phyloP scores from a whole-genome alignment of 495 filamentous ascomycete species.

The Cercophora scortea region DNA sequence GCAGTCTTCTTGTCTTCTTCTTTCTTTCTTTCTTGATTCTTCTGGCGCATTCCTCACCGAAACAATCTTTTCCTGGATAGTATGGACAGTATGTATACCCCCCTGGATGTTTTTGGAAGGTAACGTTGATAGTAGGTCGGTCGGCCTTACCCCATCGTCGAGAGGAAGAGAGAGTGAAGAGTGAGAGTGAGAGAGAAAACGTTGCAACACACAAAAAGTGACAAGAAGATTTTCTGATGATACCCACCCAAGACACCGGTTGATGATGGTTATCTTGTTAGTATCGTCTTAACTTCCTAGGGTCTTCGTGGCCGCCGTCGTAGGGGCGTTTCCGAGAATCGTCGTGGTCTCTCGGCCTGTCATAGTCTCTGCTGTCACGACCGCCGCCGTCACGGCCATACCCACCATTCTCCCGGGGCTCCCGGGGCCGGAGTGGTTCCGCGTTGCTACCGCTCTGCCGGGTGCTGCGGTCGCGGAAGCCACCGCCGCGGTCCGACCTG shows the following conservation, averaged over 20 bases:
- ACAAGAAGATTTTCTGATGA: slow-evolving; percentile 19
- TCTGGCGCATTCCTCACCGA: too few relatives aligned
- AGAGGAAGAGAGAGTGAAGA: slow-evolving; percentile 31
- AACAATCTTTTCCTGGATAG: too few relatives aligned
- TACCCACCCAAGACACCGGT: slow-evolving; percentile 36
- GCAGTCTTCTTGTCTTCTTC: too few relatives aligned
- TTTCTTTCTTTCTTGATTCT: too few relatives aligned
- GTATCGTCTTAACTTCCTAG: slow-evolving; percentile 72
- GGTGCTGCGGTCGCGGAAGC: slow-evolving; percentile 47
- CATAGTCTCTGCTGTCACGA: slow-evolving; percentile 40
- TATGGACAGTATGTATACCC: too few relatives aligned
- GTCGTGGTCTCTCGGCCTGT: slow-evolving; percentile 41
- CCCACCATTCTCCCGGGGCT: slow-evolving; percentile 30
- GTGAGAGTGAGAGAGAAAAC: slow-evolving; percentile 8
- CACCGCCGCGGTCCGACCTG: slow-evolving; percentile 48
- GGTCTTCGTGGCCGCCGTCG: slow-evolving; percentile 69
- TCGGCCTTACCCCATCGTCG: slow-evolving; percentile 64
- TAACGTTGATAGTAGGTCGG: slow-evolving; percentile 5
- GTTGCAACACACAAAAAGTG: slow-evolving; percentile 20
- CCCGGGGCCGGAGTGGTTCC: slow-evolving; percentile 56
- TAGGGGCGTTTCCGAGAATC: slow-evolving; percentile 54
- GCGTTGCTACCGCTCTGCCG: slow-evolving; percentile 58
- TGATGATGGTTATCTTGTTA: slow-evolving; percentile 29
- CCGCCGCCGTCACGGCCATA: slow-evolving; percentile 28
- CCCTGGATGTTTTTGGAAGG: neutral